Conservation (phyloP, 2,329 filamentous ascomycete species). For the Colletotrichum sp. region DNA sequence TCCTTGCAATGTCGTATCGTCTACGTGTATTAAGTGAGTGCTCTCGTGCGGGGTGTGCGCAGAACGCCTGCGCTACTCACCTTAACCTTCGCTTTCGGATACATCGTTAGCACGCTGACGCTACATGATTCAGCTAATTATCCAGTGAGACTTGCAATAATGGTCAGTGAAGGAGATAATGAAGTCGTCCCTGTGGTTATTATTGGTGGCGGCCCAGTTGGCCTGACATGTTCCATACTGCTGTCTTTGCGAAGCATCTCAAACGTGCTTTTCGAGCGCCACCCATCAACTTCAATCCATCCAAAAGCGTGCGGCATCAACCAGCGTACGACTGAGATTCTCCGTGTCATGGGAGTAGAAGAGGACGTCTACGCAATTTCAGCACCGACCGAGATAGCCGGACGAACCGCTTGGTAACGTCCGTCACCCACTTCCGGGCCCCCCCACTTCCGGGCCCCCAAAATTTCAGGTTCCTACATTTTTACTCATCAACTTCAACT, state of each 20-base stretch:
- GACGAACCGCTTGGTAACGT: background rate
- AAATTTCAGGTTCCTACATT: background rate
- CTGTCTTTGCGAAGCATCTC: background rate
- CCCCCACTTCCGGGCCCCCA: too few relatives aligned
- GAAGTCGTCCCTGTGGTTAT: background rate
- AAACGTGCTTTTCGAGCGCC: background rate
- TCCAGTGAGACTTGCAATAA: background rate
- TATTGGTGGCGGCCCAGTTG: background rate
- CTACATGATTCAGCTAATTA: background rate
- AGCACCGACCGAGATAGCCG: background rate
- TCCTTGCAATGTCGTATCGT: background rate
- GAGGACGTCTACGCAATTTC: background rate
- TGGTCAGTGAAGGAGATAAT: background rate
- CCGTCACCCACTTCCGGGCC: too few relatives aligned
- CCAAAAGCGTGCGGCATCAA: background rate
- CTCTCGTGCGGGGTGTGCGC: background rate
- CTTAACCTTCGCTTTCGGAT: background rate
- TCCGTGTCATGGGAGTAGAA: background rate
- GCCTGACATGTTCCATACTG: background rate
- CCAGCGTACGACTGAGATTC: background rate
- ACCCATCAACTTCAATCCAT: background rate
- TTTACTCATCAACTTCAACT: too few relatives aligned
- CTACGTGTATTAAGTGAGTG: background rate
- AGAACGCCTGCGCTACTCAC: background rate
- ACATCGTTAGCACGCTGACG: background rate